Conservation (phyloP, 495 filamentous ascomycete species). For the Tuber aestivum region DNA sequence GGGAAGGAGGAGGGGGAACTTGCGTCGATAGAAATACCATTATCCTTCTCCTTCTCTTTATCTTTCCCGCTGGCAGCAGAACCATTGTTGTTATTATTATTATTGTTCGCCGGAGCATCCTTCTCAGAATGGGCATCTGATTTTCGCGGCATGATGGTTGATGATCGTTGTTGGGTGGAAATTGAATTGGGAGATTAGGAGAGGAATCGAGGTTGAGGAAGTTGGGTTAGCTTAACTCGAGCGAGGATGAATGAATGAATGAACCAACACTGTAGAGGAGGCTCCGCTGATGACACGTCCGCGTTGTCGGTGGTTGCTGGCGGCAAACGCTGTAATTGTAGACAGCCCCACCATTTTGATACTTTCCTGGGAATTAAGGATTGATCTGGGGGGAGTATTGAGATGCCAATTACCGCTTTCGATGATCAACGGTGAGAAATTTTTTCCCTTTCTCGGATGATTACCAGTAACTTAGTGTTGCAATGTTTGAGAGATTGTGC, state of each 20-base stretch:
- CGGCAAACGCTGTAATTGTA: background rate
- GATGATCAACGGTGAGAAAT: background rate
- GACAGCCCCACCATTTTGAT: background rate
- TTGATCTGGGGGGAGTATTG: background rate
- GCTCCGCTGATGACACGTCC: background rate
- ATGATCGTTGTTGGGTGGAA: background rate
- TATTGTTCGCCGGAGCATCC: conserved; percentile 16
- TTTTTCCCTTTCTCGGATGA: background rate
- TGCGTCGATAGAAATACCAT: conserved; percentile 45
- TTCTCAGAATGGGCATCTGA: conserved; percentile 10
- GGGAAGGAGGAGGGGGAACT: background rate
- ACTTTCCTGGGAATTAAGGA: background rate
- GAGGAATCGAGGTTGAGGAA: background rate
- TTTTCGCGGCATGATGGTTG: conserved; percentile 36
- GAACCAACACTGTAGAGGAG: background rate
- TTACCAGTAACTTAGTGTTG: background rate
- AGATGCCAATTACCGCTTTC: background rate
- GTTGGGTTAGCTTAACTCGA: background rate
- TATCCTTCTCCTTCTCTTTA: conserved; percentile 28
- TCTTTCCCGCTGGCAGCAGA: conserved; percentile 5
- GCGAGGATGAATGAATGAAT: background rate
- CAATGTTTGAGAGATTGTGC: background rate
- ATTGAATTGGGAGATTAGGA: background rate
- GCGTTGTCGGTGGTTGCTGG: background rate
- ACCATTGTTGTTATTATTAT: conserved; percentile 15